Evolutionary conservation across 148 eudicot species (phyloP).

Genomic region (Amaranthus hypochondriacus): DNA sequence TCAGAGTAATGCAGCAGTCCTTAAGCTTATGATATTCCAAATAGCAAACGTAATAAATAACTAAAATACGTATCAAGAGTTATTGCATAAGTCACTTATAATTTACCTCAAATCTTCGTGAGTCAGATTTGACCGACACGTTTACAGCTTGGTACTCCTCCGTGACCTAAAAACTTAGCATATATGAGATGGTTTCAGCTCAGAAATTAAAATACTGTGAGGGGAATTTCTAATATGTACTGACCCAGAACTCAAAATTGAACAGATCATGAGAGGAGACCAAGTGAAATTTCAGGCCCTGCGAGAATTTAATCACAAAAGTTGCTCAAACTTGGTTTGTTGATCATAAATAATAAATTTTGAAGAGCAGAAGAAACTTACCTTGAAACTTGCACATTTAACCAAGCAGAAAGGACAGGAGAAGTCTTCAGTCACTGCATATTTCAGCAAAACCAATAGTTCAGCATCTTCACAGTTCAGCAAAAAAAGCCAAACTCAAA

Average conservation of each 20-base stretch:
- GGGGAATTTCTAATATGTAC: conserved; percentile 32
- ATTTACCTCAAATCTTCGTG: conserved; percentile 60
- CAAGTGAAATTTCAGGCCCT: conserved; percentile 83
- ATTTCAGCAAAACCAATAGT: neutral
- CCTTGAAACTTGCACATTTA: conserved; percentile 85
- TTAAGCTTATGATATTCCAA: neutral
- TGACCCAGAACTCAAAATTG: conserved; percentile 82
- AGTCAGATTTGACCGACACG: conserved; percentile 60
- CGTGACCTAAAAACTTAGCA: conserved; percentile 44
- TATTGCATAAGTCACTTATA: neutral
- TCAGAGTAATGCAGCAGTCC: neutral
- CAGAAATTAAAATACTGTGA: neutral
- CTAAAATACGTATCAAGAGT: neutral
- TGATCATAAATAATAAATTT: neutral
- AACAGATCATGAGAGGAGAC: conserved; percentile 78
- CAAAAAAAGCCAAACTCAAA: neutral
- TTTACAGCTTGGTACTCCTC: conserved; percentile 82
- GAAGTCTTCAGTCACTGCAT: conserved; percentile 89
- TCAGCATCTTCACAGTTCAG: neutral
- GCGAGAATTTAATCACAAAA: conserved; percentile 11
- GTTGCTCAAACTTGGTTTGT: neutral
- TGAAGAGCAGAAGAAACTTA: conserved; percentile 17
- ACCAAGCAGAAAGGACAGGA: conserved; percentile 93
- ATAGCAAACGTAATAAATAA: neutral
- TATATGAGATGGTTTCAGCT: neutral